Conservation (phyloP, 345 rosid genomes). For the Cardamine resedifolia region DNA sequence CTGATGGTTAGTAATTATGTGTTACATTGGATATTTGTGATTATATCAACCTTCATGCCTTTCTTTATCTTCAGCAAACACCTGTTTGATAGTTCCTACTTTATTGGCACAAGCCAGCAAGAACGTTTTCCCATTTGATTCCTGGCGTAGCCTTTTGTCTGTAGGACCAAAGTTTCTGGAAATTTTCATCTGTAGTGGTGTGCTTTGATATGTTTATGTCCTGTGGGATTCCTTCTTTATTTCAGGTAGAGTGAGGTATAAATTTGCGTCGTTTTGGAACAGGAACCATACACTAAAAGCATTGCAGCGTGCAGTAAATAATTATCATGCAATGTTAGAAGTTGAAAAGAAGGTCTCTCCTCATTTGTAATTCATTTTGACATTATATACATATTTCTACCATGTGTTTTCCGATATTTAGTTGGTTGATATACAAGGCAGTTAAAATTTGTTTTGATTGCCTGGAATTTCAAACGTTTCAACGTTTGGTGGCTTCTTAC, state of each 20-base stretch:
- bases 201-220: conserved; percentile 35
- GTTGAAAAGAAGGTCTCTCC: conserved; percentile 84
- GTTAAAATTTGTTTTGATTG: conserved; percentile 14
- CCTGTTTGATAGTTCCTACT: neutral
- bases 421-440: neutral
- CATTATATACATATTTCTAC: neutral
- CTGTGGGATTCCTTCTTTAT: conserved; percentile 34
- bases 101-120: conserved; percentile 1
- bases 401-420: neutral
- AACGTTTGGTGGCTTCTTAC: conserved; percentile 25
- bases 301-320: conserved; percentile 72
- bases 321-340: conserved; percentile 69
- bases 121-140: conserved; percentile 1
- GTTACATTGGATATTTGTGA: conserved; percentile 9
- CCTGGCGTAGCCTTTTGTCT: conserved; percentile 10
- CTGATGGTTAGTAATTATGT: conserved; percentile 71
- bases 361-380: neutral
- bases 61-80: conserved; percentile 6
- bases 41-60: neutral
- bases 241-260: conserved; percentile 99
- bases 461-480: conserved; percentile 9
- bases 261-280: conserved; percentile 99
- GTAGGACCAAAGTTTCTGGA: conserved; percentile 17
- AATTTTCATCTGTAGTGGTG: conserved; percentile 20
- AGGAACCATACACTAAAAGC: conserved; percentile 88